phyloP scores from a whole-genome alignment of 192 early-diverging fungal genomes.

The Backusella mclennaniae region DNA sequence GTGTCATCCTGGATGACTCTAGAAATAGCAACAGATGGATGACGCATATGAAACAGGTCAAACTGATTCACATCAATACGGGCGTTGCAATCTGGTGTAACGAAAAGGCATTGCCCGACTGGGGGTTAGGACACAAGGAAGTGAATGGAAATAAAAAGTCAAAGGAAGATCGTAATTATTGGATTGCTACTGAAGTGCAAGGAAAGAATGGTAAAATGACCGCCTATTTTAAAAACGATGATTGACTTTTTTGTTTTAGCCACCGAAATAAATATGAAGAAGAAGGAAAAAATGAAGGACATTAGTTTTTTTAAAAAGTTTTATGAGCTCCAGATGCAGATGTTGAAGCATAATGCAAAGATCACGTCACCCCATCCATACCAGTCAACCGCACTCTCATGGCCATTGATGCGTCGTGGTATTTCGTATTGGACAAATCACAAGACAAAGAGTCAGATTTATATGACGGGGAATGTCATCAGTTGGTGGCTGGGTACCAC shows the following conservation, averaged over 20 bases:
- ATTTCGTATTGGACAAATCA: slow-evolving; percentile 92
- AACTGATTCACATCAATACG: slow-evolving; percentile 74
- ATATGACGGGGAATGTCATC: slow-evolving; percentile 88
- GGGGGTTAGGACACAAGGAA: slow-evolving; percentile 88
- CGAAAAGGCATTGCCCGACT: slow-evolving; percentile 69
- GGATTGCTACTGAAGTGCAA: slow-evolving; percentile 77
- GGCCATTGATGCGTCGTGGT: slow-evolving; percentile 85
- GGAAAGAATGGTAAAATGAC: slow-evolving; percentile 63
- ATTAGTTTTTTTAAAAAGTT: slow-evolving; percentile 80
- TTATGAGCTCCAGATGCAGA: slow-evolving; percentile 81
- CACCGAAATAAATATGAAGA: slow-evolving; percentile 40
- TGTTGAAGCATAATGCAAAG: slow-evolving; percentile 89
- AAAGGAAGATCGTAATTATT: slow-evolving; percentile 69
- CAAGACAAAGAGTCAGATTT: slow-evolving; percentile 75
- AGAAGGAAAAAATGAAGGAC: slow-evolving; percentile 53
- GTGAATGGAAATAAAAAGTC: slow-evolving; percentile 92
- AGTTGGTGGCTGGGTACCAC: slow-evolving; percentile 78
- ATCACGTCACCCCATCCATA: slow-evolving; percentile 93
- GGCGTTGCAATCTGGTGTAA: slow-evolving; percentile 81
- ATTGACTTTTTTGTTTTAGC: slow-evolving; percentile 17
- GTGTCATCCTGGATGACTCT: slow-evolving; percentile 58
- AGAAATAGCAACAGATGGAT: slow-evolving; percentile 48
- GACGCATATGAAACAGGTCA: slow-evolving; percentile 62
- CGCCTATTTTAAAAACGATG: too few relatives aligned
- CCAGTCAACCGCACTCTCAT: slow-evolving; percentile 75